Evolutionary conservation across 495 filamentous ascomycete genomes (phyloP), one percentile per base, ranked within the genome.

Genomic region (Sordaria brevicollis): DNA sequence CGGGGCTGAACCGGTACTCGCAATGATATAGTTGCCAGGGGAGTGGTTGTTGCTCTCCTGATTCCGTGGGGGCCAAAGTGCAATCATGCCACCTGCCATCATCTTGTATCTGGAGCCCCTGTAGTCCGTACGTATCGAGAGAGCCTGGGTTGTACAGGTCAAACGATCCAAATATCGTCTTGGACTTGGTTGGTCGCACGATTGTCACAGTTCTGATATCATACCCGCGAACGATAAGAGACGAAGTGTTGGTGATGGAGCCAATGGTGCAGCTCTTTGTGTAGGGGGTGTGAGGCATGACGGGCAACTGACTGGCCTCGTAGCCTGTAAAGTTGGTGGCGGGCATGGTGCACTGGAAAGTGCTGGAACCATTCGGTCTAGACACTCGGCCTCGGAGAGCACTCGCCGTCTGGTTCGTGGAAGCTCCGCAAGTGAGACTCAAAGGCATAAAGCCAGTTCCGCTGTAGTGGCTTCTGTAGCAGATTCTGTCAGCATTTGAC

Each of bases 261-360:
- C 67, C 49, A 17, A 77, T 71, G 9, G 85, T 87, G 73, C 84
- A 83, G 69, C 79, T 83, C 66, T 88, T 87, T 77, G 72, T 71
- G 5, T 87, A 85, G 29, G 78, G 80, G 49, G 74, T 80, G 31
- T 91, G 89, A 71, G 87, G 85, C 57, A 83, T 76, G 33, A 65
- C 65, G 6, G 75, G 78, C 15, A 75, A 71, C 0, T 73, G 83
- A 11, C 21, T 49, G 81, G 78, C 65, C 17, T 69, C 62, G 29
- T 78, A 78, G 0, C 74, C 76, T 31, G 74, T 71, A 7, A 75
- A 67, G 4, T 68, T 41, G 31, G 65, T 41, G 0, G 67, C 2
- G 3, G 67, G 34, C 8, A 76, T 69, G 11, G 57, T 68, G 41
- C 73, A 76, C 67, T 69, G 71, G 66, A 69, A 72, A 2, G 21